Evolutionary conservation across 73 alveolate genomes (phyloP).

Genomic region (Paramecium bursaria): DNA sequence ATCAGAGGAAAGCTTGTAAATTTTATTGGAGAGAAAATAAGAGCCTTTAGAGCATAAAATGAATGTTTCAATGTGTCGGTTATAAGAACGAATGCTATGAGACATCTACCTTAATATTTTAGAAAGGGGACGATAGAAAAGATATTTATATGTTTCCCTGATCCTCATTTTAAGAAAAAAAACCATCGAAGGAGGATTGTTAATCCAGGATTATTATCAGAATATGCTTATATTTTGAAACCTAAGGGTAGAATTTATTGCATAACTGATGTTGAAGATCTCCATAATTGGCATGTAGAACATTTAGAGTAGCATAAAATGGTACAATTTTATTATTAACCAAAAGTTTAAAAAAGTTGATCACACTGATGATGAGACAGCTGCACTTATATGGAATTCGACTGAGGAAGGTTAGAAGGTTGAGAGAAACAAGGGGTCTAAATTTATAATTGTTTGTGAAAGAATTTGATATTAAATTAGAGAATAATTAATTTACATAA

Average conservation of each 20-base stretch:
- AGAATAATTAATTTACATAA: too few relatives aligned
- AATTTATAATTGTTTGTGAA: conserved; percentile 83
- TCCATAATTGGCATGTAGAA: conserved; percentile 95
- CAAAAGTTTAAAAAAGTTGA: conserved; percentile 78
- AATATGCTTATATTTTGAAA: conserved; percentile 92
- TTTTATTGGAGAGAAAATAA: conserved; percentile 94
- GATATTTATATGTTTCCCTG: conserved; percentile 97
- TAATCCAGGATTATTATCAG: conserved; percentile 82
- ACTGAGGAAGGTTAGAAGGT: conserved; percentile 92
- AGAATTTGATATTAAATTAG: too few relatives aligned
- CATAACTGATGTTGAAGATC: conserved; percentile 97
- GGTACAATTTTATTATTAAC: conserved; percentile 39
- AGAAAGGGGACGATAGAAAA: conserved; percentile 86
- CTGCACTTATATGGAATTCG: conserved; percentile 78
- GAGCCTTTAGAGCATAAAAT: conserved; percentile 88
- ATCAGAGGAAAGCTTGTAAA: conserved; percentile 96
- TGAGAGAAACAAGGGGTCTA: conserved; percentile 79
- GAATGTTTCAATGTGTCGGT: conserved; percentile 87
- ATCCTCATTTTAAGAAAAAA: conserved; percentile 97
- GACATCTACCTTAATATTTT: conserved; percentile 80
- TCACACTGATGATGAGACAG: conserved; percentile 78
- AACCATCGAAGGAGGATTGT: conserved; percentile 96
- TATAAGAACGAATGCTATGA: conserved; percentile 95
- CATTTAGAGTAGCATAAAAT: conserved; percentile 78
- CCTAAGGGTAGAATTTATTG: conserved; percentile 95